A percentile compares a stretch with the other conserved stretches of the same genome.
These are phyloP conservation scores for Vararia minispora DNA, from an alignment of 768 basidiomycete species.

Conservation along the genomic window DNA sequence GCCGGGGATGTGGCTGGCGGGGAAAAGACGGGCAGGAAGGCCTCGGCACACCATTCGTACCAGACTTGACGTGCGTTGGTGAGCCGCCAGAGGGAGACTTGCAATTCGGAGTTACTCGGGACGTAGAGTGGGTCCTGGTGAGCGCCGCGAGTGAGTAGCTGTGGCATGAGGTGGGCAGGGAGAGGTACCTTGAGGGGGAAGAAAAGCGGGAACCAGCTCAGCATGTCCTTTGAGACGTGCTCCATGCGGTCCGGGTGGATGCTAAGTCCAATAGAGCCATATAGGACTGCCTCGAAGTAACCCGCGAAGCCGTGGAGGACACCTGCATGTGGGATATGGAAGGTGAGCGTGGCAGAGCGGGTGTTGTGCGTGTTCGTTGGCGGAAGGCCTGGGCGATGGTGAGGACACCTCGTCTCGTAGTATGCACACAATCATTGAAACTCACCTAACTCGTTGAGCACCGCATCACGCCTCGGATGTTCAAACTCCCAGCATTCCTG, in stretches of 20 bases:
- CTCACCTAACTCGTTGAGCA: constrained; percentile 62
- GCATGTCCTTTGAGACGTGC: constrained; percentile 86
- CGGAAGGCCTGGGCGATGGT: constrained; percentile 54
- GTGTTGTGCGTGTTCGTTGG: constrained; percentile 95
- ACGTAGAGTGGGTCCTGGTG: constrained; percentile 84
- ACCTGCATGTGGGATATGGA: constrained; percentile 92
- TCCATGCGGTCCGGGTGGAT: constrained; percentile 89
- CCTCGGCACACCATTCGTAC: constrained; percentile 99
- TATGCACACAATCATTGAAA: no score
- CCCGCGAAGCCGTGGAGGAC: constrained; percentile 91
- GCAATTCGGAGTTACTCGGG: constrained; percentile 84
- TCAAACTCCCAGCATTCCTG: constrained; percentile 98
- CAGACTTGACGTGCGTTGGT: constrained; percentile 86
- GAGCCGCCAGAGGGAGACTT: constrained; percentile 89
- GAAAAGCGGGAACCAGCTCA: constrained; percentile 98
- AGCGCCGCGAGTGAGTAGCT: neutral
- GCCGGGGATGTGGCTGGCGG: constrained; percentile 23
- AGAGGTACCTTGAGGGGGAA: constrained; percentile 91
- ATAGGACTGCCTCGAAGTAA: constrained; percentile 93
- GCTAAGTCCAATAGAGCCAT: constrained; percentile 81
- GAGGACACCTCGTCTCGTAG: no score
- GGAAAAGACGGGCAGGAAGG: constrained; percentile 62
- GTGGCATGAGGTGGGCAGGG: constrained; percentile 18
- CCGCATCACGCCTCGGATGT: constrained; percentile 77
- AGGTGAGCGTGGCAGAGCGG: constrained; percentile 73